Evolutionary conservation across 2,329 filamentous ascomycete genomes (phyloP), one percentile per base, ranked within the genome.

Genomic region (Emmonsiellopsis sp.): DNA sequence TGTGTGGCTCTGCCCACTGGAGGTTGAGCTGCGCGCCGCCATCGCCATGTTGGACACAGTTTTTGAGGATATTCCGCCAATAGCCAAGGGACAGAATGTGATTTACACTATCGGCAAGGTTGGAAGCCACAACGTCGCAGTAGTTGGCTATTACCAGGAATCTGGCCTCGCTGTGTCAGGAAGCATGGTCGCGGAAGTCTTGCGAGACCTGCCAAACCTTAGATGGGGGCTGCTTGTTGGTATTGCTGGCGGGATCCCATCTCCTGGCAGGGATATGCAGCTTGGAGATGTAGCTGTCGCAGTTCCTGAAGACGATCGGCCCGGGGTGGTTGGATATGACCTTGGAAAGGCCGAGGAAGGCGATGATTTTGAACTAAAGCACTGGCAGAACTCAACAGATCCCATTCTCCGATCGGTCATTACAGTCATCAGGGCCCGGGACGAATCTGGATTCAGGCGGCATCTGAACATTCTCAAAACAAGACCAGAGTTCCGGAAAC

Each of bases 271-370:
- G n/a, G 55, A 58, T 49, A 43, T 60, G 45, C 58, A 52, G 27
- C 49, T 61, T 6, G 58, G 59, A 27, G 59, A 61, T 51, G 57
- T 61, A 9, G 59, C 58, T 11, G 34, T 37, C 7, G 34, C 34
- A 7, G 34, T 37, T 8, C 34, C 34, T 8, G 34, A 37, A 13
- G 34, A 13, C 7, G 34, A 37, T 13, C 34, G 34, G 7, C 34
- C 34, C 13, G 34, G 34, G 8, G 34, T 37, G 34, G 34, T 37
- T 37, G 34, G 34, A 37, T 37, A 37, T 37, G 34, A 37, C 34
- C 34, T 37, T 37, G 13, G 13, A 7, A 37, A 37, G 13, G 13
- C 13, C 13, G 34, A 13, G 13, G 34, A 37, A 7, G 34, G 13
- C 13, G 34, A 37, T 37, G 13, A 7, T 7, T 37, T 13, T 37